Evolutionary conservation across 1,284 basidiomycete genomes (phyloP).

Genomic region (Golubevia sp.): DNA sequence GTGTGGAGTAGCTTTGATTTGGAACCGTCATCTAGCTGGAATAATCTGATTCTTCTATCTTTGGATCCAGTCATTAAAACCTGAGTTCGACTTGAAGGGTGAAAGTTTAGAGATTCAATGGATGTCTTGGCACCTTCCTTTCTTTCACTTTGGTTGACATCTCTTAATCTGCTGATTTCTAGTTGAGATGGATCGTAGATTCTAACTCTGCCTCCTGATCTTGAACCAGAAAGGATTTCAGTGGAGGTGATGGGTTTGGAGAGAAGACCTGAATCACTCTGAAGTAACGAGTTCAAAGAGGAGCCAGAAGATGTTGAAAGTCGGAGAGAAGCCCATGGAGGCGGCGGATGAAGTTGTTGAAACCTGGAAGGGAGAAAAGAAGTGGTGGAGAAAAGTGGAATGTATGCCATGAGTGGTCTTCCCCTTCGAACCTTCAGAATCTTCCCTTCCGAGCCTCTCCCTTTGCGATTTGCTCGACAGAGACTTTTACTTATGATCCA

Average conservation of each 20-base stretch:
- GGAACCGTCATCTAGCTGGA: constrained; percentile 31
- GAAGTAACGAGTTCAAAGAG: constrained; percentile 37
- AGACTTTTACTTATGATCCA: not conserved
- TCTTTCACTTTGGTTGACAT: constrained; percentile 45
- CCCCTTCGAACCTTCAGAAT: too few relatives aligned
- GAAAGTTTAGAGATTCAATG: constrained; percentile 52
- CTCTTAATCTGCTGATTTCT: constrained; percentile 49
- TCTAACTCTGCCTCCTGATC: constrained; percentile 18
- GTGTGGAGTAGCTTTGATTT: constrained; percentile 52
- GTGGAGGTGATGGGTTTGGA: constrained; percentile 14
- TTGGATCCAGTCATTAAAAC: constrained; percentile 50
- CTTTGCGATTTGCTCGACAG: not conserved
- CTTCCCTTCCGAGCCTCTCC: too few relatives aligned
- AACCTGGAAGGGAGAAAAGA: constrained; percentile 13
- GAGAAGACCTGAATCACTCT: constrained; percentile 33
- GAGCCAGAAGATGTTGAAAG: constrained; percentile 11
- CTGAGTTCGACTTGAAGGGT: constrained; percentile 39
- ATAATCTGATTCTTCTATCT: constrained; percentile 49
- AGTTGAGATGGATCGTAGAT: constrained; percentile 30
- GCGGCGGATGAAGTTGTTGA: constrained; percentile 52
- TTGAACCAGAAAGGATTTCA: constrained; percentile 11
- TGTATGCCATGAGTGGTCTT: not conserved
- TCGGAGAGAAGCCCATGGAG: constrained; percentile 44
- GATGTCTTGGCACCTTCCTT: constrained; percentile 18
- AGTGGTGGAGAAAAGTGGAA: not conserved